Base-by-base conservation (phyloP, 495 filamentous ascomycete species). In the Neurospora sp. region DNA sequence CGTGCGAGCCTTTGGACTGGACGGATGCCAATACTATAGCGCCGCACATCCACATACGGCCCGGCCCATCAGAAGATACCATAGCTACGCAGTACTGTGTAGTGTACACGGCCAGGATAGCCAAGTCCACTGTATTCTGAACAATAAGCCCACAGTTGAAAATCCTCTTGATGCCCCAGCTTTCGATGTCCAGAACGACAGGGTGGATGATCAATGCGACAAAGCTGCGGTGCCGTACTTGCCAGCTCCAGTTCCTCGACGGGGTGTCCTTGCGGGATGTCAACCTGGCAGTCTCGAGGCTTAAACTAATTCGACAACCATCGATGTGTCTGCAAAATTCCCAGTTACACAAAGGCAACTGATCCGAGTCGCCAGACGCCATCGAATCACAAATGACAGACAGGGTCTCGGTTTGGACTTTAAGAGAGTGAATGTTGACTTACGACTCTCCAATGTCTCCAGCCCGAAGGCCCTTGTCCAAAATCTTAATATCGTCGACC, bases 311-410 rank as follows among this genome's bases (percentile, higher is more conserved):
- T 59, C 31, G 39, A 7, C 53, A 37, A 31, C 22, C 22, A 61
- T 61, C 22, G 22, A 61, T 61, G 53, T 61, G 53, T 61, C 53
- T 61, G 53, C 53, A 61, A 61, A 31, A 31, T 35, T 35, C 42
- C 37, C 47, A 59, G 74, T 72, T 42, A 70, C 72, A 75, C 72
- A 70, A 47, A 47, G 68, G 53, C 16, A 65, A 37, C 47, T 37
- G 65, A 75, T 72, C 74, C 70, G 73, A 72, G 44, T 74, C 74
- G 74, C 72, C 73, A 65, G 7, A 35, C 27, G 27, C 53, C 53
- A 61, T 61, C 53, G 53, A 61, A 61, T 61, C 12, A 31, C 53
- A 61, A 31, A 31, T 31, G 53, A 61, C 22, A 65, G 53, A 8
- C 14, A 65, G 27, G 53, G 27, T 35, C 27, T 65, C 53, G 12